Evolutionary conservation across 805 yeast genomes (phyloP), one percentile per base, ranked within the genome.

Genomic region (Candida loeiensis): DNA sequence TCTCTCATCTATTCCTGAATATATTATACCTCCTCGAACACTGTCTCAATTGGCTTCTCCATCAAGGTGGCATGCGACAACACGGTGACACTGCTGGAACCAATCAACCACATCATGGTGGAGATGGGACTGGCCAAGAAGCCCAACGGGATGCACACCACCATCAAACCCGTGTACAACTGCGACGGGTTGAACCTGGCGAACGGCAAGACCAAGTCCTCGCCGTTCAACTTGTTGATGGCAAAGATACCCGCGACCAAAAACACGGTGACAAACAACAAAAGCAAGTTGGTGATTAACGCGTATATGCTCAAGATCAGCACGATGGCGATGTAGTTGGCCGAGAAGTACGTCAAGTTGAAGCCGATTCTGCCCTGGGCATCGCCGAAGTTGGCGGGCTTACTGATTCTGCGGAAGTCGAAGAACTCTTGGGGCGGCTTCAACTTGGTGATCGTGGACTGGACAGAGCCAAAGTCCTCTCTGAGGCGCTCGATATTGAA

Each of bases 31-130:
- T 84, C 87, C 57, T 89, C 93, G 58, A 91, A 93, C 14, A 91
- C 90, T 27, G 91, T 81, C 67, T 93, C 98, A 45, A 90, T 82
- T 15, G 99, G 99, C 66, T 91, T 93, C 58, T 93, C 98, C 77
- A 93, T 73, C 47, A 91, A 70, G 3, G 90, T 72, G 34, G 97
- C 99, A 63, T 93, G 99, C 3, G 88, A 75, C 34, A 89, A 66
- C 29, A 91, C 85, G 26, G 84, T 61, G 35, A 82, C 82, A 19
- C 83, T 82, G 28, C 93, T 82, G 12, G 95, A 85, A 51, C 95
- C 93, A 51, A 85, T 75, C 51, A 91, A 76, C 98, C 98, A 93
- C 71, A 93, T 73, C 61, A 93, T 61, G 4, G 97, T 85, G 38
- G 91, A 77, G 47, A 93, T 71, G 19, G 98, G 97, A 49, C 91